Conservation (phyloP, 805 yeast genomes). For the Scheffersomyces amazonensis region DNA sequence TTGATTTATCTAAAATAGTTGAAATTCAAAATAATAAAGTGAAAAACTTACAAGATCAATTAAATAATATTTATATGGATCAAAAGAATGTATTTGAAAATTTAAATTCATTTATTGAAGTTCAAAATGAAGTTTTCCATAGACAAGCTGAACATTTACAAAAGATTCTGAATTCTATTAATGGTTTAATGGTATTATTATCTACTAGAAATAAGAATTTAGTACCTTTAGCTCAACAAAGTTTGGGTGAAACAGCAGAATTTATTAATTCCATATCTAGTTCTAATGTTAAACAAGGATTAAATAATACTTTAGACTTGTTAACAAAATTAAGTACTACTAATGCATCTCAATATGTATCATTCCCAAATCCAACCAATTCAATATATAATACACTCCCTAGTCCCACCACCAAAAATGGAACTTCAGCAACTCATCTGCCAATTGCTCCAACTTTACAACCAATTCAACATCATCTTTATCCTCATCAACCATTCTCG, state of each 20-base stretch:
- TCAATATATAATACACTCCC: neutral
- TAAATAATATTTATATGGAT: conserved; percentile 8
- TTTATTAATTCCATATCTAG: conserved; percentile 7
- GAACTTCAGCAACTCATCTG: neutral
- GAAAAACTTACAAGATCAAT: conserved; percentile 10
- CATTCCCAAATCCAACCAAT: neutral
- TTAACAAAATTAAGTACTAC: conserved; percentile 11
- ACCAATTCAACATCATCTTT: neutral
- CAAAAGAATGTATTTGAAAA: conserved; percentile 10
- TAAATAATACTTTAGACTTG: conserved; percentile 14
- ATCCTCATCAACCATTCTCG: neutral
- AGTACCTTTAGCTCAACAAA: conserved; percentile 11
- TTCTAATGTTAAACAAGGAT: conserved; percentile 11
- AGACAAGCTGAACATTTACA: conserved; percentile 14
- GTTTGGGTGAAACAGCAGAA: conserved; percentile 10
- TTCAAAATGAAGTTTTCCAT: conserved; percentile 14
- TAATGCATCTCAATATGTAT: neutral
- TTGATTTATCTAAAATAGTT: conserved; percentile 1
- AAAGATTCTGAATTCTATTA: conserved; percentile 11
- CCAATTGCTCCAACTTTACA: neutral
- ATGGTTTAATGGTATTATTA: conserved; percentile 10
- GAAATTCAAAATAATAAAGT: conserved; percentile 5
- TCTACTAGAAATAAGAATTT: conserved; percentile 9
- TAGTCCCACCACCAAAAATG: neutral
- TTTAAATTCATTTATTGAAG: conserved; percentile 11